A percentile compares a stretch with the other conserved stretches of the same genome.
phyloP scores from a whole-genome alignment of 331 rosid species.

The Pyracantha coccinea region DNA sequence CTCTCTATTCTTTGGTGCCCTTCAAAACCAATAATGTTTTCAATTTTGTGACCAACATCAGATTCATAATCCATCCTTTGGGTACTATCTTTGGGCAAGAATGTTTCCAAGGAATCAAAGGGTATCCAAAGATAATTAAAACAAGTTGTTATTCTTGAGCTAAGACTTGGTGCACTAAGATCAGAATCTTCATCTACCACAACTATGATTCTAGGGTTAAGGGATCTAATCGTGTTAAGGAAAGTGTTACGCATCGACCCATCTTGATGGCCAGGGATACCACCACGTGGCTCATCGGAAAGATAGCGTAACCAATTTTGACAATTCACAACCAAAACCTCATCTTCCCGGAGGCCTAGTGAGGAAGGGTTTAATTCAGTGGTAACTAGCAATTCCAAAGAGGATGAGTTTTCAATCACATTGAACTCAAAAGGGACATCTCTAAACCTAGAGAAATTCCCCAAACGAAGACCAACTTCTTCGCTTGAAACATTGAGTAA shows the following conservation, averaged over 20 bases:
- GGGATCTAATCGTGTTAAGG: constrained; percentile 38
- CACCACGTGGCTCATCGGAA: constrained; percentile 33
- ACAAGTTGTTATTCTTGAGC: constrained; percentile 63
- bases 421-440: constrained; percentile 78
- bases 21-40: constrained; percentile 64
- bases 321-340: constrained; percentile 79
- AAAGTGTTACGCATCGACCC: constrained; percentile 39
- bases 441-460: constrained; percentile 59
- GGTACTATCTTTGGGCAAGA: constrained; percentile 69
- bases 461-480: constrained; percentile 72
- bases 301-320: constrained; percentile 78
- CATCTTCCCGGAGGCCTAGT: constrained; percentile 60
- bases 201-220: constrained; percentile 61
- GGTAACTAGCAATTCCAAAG: constrained; percentile 38
- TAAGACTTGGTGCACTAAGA: constrained; percentile 43
- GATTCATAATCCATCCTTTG: constrained; percentile 81
- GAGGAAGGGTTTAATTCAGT: constrained; percentile 41
- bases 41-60: constrained; percentile 82
- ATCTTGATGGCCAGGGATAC: background rate
- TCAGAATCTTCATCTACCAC: constrained; percentile 88
- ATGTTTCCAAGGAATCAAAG: constrained; percentile 83
- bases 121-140: constrained; percentile 95
- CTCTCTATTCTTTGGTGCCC: constrained; percentile 74
- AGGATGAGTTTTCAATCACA: constrained; percentile 33
- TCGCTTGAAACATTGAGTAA: constrained; percentile 56